Evolutionary conservation across 192 early-diverging fungal genomes (phyloP), one percentile per base, ranked within the genome.

Genomic region (Backusella tarrabulga): DNA sequence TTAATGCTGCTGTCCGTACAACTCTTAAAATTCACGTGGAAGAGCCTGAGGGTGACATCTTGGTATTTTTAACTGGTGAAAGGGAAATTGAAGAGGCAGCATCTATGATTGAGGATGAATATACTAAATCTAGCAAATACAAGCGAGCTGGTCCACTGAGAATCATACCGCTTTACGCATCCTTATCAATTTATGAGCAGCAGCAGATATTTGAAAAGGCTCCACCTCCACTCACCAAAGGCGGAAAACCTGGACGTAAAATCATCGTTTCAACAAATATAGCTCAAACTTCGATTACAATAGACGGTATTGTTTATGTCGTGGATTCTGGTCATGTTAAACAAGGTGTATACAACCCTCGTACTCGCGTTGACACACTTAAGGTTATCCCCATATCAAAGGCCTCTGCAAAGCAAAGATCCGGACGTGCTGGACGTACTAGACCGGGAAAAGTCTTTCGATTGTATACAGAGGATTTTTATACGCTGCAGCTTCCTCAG

Each of bases 231-330:
- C 88, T 88, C 35, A 88, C 81, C 4, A 77, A 86, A 54, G 94
- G 91, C 52, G 97, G 97, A 21, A 86, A 92, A 7, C 93, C 95
- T 12, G 97, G 97, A 21, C 93, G 98, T 75, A 99, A 99, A 81
- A 86, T 96, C 52, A 94, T 99, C n/a, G 92, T 99, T 7, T 97
- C 97, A 0, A 99, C 98, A 35, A 99, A 98, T 79, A 88, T 99
- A 82, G 97, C 98, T 34, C 97, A 99, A 85, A 99, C 98, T 3
- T 97, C 95, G 0, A 85, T 99, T 72, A 99, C 98, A 5, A 99
- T 99, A 68, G 97, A 99, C 83, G 97, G 97, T 77, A 97, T 99
- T 73, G 97, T 98, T 19, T 99, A 99, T 83, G 98, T 99, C 41
- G 92, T 99, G 73, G 98, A 99, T 78, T 95, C 96, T 44, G 98